phyloP scores from a whole-genome alignment of 345 rosid species.

The Sisymbrium irio region DNA sequence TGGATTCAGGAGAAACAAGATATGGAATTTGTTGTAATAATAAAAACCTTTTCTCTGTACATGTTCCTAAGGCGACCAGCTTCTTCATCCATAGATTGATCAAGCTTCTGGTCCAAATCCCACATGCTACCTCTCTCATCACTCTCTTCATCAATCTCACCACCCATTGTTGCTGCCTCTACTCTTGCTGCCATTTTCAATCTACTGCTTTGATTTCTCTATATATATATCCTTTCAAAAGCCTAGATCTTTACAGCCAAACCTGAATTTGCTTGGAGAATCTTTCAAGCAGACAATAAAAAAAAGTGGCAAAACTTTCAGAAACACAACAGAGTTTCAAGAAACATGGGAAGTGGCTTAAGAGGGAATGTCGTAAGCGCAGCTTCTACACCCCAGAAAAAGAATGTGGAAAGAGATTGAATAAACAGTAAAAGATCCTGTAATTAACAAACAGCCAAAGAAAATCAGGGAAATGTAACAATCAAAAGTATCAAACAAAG shows the following conservation, averaged over 20 bases:
- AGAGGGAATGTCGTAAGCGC: conserved; percentile 31
- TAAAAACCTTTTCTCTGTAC: conserved; percentile 65
- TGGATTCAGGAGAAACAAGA: not conserved
- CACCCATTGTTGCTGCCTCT: conserved; percentile 28
- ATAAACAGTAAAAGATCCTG: not conserved
- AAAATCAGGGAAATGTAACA: conserved; percentile 19
- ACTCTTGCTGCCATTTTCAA: conserved; percentile 47
- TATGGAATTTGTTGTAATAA: not conserved
- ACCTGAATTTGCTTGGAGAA: not conserved
- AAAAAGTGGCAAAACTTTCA: not conserved
- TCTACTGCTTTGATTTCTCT: not conserved
- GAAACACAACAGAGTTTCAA: not conserved
- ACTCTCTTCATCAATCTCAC: conserved; percentile 55
- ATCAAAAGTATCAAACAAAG: conserved; percentile 24
- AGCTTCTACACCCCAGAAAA: not conserved
- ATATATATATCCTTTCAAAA: not conserved
- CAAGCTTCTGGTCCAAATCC: conserved; percentile 93
- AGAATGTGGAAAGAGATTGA: not conserved
- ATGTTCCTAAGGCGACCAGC: conserved; percentile 81
- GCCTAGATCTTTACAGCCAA: conserved; percentile 20
- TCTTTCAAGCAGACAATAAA: not conserved
- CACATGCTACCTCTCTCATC: conserved; percentile 76
- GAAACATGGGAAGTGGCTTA: not conserved
- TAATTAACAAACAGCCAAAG: conserved; percentile 10
- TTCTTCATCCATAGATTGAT: conserved; percentile 97